These are phyloP conservation scores for Dioszegia aurantiaca DNA, from an alignment of 768 basidiomycete species.

Conservation along the genomic window DNA sequence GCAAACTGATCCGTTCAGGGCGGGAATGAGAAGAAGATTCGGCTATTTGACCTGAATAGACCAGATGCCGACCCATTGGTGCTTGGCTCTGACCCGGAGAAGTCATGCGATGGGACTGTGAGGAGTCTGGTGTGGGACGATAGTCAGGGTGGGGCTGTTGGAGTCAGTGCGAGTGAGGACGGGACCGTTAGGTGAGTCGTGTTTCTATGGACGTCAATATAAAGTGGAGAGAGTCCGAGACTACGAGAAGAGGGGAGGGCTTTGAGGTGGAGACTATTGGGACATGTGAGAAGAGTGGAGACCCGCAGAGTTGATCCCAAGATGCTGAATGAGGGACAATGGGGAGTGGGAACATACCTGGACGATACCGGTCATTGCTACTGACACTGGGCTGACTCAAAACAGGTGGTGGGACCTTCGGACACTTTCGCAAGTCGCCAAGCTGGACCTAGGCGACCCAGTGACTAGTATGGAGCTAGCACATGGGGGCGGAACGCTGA, in stretches of 20 bases:
- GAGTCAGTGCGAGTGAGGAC: slow-evolving; percentile 86
- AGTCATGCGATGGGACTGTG: slow-evolving; percentile 80
- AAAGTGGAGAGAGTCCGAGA: too few relatives aligned
- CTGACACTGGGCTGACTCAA: not conserved
- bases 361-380: too few relatives aligned
- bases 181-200: slow-evolving; percentile 73
- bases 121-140: slow-evolving; percentile 88
- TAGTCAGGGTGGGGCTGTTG: slow-evolving; percentile 69
- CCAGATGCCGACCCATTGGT: slow-evolving; percentile 86
- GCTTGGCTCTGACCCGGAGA: slow-evolving; percentile 60
- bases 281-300: too few relatives aligned
- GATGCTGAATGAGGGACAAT: not conserved
- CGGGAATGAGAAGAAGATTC: slow-evolving; percentile 95
- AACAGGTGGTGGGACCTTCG: slow-evolving; percentile 94
- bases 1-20: slow-evolving; percentile 58
- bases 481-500: slow-evolving; percentile 69
- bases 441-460: slow-evolving; percentile 68
- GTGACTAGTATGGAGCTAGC: slow-evolving; percentile 95
- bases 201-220: too few relatives aligned
- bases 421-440: slow-evolving; percentile 68
- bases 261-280: too few relatives aligned
- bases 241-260: too few relatives aligned
- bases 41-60: slow-evolving; percentile 83
- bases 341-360: too few relatives aligned
- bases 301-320: not conserved